Conservation (phyloP, 192 early-diverging fungal species). For the Nowakowskiella sp. region DNA sequence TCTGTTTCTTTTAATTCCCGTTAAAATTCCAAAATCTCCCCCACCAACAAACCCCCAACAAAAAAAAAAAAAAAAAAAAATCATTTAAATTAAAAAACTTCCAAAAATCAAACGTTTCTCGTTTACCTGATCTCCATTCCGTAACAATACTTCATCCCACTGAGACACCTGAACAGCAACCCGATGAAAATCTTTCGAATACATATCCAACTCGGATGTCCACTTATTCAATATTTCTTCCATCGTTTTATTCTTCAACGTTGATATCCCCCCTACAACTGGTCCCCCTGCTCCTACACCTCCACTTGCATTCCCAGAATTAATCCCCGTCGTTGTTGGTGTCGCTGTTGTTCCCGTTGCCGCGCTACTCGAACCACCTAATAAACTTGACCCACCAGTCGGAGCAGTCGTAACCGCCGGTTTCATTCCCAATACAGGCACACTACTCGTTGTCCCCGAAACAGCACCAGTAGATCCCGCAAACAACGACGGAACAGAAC, state of each 20-base stretch:
- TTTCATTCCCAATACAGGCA: too few relatives aligned
- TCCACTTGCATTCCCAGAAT: not conserved
- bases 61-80: constrained; percentile 17
- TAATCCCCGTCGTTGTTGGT: constrained; percentile 33
- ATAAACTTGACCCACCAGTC: too few relatives aligned
- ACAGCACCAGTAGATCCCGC: constrained; percentile 20
- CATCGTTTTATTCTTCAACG: constrained; percentile 77
- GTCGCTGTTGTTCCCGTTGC: constrained; percentile 2
- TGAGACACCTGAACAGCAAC: constrained; percentile 74
- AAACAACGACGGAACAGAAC: too few relatives aligned
- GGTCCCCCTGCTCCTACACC: too few relatives aligned
- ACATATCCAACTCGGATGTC: constrained; percentile 71
- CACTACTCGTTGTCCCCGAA: constrained; percentile 24
- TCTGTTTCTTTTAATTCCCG: constrained; percentile 6
- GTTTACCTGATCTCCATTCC: constrained; percentile 74
- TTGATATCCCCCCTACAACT: too few relatives aligned
- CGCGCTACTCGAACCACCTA: too few relatives aligned
- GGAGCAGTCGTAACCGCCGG: too few relatives aligned
- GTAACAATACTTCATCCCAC: constrained; percentile 81
- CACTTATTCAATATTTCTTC: constrained; percentile 88
- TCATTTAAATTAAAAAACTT: not conserved
- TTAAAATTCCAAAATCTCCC: not conserved
- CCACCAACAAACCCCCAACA: not conserved
- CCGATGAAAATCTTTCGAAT: constrained; percentile 74
- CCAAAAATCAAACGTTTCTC: not conserved